A percentile compares a stretch with the other conserved stretches of the same genome.
Evolutionary conservation across 495 filamentous ascomycete species (phyloP).

Genomic region (Geopyxis carbonaria): DNA sequence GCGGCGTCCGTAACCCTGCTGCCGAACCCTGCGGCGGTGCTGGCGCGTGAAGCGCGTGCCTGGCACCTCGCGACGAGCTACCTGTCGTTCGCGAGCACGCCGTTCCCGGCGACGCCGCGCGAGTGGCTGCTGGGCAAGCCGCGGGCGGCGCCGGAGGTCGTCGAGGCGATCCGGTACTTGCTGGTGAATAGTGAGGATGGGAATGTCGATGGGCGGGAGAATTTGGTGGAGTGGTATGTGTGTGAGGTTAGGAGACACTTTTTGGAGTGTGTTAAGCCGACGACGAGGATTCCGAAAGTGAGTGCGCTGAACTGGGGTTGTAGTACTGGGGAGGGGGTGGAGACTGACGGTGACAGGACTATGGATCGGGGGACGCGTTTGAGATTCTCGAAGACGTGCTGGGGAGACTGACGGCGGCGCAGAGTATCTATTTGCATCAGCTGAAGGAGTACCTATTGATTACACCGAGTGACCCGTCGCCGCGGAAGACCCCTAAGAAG

Average conservation of each 20-base stretch:
- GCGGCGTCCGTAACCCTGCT: conserved; percentile 8
- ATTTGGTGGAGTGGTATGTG: conserved; percentile 22
- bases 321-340: neutral
- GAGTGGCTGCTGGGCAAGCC: conserved; percentile 14
- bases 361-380: conserved; percentile 13
- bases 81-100: conserved; percentile 13
- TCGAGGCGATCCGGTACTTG: conserved; percentile 19
- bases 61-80: conserved; percentile 20
- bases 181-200: conserved; percentile 16
- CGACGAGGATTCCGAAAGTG: conserved; percentile 16
- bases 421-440: conserved; percentile 17
- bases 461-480: conserved; percentile 7
- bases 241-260: conserved; percentile 24
- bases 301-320: no score
- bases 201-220: conserved; percentile 17
- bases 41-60: conserved; percentile 16
- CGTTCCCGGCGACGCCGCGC: conserved; percentile 13
- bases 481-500: conserved; percentile 6
- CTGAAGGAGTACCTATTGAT: conserved; percentile 12
- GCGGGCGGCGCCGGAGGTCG: conserved; percentile 13
- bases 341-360: conserved; percentile 1
- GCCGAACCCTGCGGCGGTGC: conserved; percentile 16
- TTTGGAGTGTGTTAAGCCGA: conserved; percentile 17
- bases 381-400: conserved; percentile 15
- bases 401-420: conserved; percentile 16